phyloP scores from a whole-genome alignment of 352 stramenopile species.

The Globisporangium alternatum region DNA sequence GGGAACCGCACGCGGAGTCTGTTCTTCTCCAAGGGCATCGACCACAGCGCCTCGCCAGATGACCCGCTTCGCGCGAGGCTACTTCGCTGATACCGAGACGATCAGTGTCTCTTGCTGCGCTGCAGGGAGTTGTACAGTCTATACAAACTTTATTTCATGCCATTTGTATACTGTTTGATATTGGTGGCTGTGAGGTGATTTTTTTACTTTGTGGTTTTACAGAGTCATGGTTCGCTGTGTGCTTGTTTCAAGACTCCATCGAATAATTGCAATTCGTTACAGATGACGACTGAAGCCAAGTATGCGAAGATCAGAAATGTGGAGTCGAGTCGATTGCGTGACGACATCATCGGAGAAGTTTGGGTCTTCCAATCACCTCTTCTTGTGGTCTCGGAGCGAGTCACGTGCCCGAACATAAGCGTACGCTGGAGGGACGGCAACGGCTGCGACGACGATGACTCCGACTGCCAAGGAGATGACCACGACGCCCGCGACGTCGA shows the following conservation, averaged over 20 bases:
- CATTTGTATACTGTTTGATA: background rate
- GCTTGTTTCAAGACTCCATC: too few relatives aligned
- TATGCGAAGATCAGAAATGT: background rate
- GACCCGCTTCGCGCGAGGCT: slow-evolving; percentile 49
- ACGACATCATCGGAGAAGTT: background rate
- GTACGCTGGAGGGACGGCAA: slow-evolving; percentile 60
- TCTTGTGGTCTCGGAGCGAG: background rate
- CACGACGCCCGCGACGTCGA: slow-evolving; percentile 45
- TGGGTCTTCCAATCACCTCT: background rate
- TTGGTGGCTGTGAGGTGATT: too few relatives aligned
- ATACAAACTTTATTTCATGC: background rate
- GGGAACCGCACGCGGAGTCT: slow-evolving; percentile 20
- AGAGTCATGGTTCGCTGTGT: too few relatives aligned
- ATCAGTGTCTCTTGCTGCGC: background rate
- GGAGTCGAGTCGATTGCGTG: background rate
- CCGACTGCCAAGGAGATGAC: slow-evolving; percentile 36
- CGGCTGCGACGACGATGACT: slow-evolving; percentile 37
- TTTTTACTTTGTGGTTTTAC: too few relatives aligned
- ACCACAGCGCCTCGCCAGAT: slow-evolving; percentile 7
- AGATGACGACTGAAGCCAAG: background rate
- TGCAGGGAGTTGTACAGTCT: background rate
- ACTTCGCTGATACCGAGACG: slow-evolving; percentile 23
- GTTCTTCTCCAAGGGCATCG: slow-evolving; percentile 45
- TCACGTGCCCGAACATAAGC: slow-evolving; percentile 51
- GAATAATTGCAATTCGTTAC: too few relatives aligned